Base-by-base conservation (phyloP, 345 rosid genomes). In the Eucalyptus polyanthemos region DNA sequence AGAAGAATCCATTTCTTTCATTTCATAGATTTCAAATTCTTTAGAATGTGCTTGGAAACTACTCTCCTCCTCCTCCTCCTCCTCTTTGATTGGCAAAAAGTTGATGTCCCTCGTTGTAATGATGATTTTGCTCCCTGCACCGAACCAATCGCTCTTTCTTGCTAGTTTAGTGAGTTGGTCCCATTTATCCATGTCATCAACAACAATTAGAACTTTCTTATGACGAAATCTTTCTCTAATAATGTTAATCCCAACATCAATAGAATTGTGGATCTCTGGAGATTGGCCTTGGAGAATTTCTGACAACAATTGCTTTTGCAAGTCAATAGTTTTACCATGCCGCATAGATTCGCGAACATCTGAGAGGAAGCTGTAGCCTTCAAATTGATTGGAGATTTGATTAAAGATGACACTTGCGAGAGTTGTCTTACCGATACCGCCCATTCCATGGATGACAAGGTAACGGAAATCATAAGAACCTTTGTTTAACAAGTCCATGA, bases 261-360 rank as follows among this genome's bases (percentile, higher is more conserved):
- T 12, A 0, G 67, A 27, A 12, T 8, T 21, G 58, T 54, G 25
- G 67, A 25, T 60, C 67, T 60, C 15, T 27, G n/a, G 27, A 60
- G 15, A 60, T 27, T 0, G n/a, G 31, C 7, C 31, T 62, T 29
- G 72, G 16, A 62, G 31, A 29, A 29, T 6, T 14, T 62, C 72
- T 29, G 34, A 29, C n/a, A 62, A 6, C 34, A 62, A 29, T 0
- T 62, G 34, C 34, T 14, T 62, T 62, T 62, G 72, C n/a, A 62
- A 62, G 72, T 62, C 72, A 29, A 62, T 62, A 14, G 0, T 62
- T 62, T 0, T 62, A 29, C 72, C 72, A 62, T 0, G 34, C 4
- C 0, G 17, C 0, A 0, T 0, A 29, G 8, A 29, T 27, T 62
- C 34, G 3, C 72, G 72, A 29, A 62, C 72, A 29, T 62, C 34